These are phyloP conservation scores for Coemansia sp. DNA, from an alignment of 192 early-diverging fungal genomes.

Conservation along the genomic window DNA sequence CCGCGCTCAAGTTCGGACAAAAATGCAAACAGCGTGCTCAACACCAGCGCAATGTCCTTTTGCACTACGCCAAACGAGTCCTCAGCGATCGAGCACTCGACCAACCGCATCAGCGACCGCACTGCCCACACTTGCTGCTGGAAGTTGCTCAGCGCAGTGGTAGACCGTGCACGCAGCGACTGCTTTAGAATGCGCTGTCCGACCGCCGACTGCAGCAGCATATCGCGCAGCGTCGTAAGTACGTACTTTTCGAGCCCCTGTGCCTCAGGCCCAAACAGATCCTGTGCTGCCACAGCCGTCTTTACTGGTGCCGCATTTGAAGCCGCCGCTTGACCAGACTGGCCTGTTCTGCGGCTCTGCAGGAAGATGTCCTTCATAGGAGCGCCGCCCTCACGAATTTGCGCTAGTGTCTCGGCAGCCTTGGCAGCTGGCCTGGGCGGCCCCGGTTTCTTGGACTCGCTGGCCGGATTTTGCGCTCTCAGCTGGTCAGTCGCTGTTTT, in stretches of 20 bases:
- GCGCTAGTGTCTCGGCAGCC: background rate
- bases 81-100: conserved; percentile 41
- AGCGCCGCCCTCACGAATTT: conserved; percentile 21
- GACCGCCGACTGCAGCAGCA: conserved; percentile 31
- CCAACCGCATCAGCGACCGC: conserved; percentile 40
- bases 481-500: conserved; percentile 27
- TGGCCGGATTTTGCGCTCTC: conserved; percentile 14
- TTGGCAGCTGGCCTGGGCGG: background rate
- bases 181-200: conserved; percentile 34
- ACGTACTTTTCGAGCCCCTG: conserved; percentile 53
- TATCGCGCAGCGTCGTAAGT: conserved; percentile 35
- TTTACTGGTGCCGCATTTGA: background rate
- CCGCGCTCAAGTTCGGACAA: conserved; percentile 34
- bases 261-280: conserved; percentile 43
- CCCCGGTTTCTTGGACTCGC: conserved; percentile 2
- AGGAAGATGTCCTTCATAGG: conserved; percentile 37
- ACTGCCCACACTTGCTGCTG: conserved; percentile 51
- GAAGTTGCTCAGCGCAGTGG: conserved; percentile 39
- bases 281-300: background rate
- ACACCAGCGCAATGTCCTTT: conserved; percentile 29
- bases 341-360: conserved; percentile 10
- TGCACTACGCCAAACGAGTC: conserved; percentile 50
- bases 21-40: conserved; percentile 33
- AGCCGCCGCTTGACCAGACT: background rate
- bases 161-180: conserved; percentile 25